phyloP scores from a whole-genome alignment of 345 rosid species.

The Rhodamnia argentea region DNA sequence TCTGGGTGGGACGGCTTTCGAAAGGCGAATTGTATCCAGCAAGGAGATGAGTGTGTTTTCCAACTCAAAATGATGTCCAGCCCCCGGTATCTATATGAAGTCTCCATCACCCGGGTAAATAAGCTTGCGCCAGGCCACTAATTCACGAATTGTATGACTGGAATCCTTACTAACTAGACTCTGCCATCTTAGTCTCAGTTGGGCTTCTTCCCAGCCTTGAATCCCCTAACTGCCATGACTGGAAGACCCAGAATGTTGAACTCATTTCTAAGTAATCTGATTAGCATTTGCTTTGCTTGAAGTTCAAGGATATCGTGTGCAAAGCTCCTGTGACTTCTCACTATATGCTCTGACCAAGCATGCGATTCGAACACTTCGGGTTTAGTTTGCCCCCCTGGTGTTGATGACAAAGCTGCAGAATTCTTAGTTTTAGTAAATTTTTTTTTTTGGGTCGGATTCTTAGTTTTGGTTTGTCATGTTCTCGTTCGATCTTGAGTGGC shows the following conservation, averaged over 20 bases:
- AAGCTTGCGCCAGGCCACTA: not conserved
- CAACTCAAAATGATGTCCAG: not conserved
- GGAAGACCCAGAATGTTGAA: not conserved
- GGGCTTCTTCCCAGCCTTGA: not conserved
- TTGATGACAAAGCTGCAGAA: not conserved
- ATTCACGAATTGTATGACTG: not conserved
- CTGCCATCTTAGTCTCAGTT: not conserved
- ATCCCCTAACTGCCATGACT: not conserved
- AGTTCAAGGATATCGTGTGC: not conserved
- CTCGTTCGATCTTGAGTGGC: not conserved
- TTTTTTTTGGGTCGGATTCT: not conserved
- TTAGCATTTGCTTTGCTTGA: not conserved
- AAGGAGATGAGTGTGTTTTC: slow-evolving; percentile 24
- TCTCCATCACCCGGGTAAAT: not conserved
- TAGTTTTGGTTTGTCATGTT: not conserved
- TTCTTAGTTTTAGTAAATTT: not conserved
- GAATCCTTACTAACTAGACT: not conserved
- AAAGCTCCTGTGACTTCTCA: not conserved
- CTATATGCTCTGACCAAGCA: not conserved
- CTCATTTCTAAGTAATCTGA: not conserved
- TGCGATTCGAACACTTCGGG: not conserved
- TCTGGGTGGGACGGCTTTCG: slow-evolving; percentile 26
- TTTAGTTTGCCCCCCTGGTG: not conserved
- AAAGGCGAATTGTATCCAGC: slow-evolving; percentile 13
- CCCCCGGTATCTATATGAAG: not conserved